phyloP scores from a whole-genome alignment of 2,329 filamentous ascomycete species.

The Diaporthe eres region DNA sequence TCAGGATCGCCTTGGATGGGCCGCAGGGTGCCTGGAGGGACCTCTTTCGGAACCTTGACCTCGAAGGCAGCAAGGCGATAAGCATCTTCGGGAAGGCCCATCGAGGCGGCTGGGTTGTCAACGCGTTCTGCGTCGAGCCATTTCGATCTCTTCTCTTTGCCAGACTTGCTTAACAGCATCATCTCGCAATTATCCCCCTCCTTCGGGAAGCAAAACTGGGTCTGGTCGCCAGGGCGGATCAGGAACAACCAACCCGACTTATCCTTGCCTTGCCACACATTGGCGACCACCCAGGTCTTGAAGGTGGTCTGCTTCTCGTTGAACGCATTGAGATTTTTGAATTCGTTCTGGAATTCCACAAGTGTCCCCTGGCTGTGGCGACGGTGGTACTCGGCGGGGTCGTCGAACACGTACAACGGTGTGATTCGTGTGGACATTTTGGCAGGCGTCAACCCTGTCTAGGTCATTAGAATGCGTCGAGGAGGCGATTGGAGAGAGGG shows the following conservation, averaged over 20 bases:
- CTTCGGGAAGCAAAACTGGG: constrained; percentile 36
- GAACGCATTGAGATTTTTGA: constrained; percentile 36
- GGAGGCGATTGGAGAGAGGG: neutral
- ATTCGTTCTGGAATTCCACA: constrained; percentile 37
- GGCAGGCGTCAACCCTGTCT: neutral
- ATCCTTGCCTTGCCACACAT: constrained; percentile 17
- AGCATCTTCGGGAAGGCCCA: constrained; percentile 34
- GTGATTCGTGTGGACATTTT: constrained; percentile 20
- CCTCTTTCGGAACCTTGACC: constrained; percentile 37
- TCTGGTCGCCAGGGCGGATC: constrained; percentile 34
- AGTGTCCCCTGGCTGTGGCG: constrained; percentile 39
- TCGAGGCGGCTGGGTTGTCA: constrained; percentile 38
- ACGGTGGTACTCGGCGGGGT: constrained; percentile 35
- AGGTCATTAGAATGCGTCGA: neutral
- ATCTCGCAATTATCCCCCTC: constrained; percentile 40
- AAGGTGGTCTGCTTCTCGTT: constrained; percentile 30
- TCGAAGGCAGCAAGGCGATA: constrained; percentile 37
- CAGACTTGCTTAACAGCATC: constrained; percentile 33
- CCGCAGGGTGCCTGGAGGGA: constrained; percentile 12
- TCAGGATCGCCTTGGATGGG: constrained; percentile 38
- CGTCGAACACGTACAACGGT: constrained; percentile 38
- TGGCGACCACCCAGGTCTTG: constrained; percentile 38
- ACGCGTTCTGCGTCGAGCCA: constrained; percentile 39
- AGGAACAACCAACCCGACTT: constrained; percentile 40
- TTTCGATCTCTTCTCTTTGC: constrained; percentile 32